Evolutionary conservation across 2,329 filamentous ascomycete species (phyloP), one percentile per base, ranked within the genome.

Genomic region (Paracoccidioides brasiliensis): DNA sequence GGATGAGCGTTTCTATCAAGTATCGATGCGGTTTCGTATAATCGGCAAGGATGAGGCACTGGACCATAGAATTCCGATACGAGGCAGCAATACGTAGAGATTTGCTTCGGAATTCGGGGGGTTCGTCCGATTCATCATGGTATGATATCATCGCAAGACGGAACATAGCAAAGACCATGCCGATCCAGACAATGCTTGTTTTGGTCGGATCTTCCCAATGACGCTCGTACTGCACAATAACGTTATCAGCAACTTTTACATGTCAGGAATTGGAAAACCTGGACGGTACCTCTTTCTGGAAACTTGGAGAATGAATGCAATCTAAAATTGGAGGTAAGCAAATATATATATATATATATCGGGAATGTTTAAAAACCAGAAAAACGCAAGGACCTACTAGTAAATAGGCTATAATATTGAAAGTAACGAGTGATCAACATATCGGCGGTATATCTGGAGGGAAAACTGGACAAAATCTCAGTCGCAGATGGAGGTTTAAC

Each of bases 371-470:
- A 41, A 42, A 3, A 12, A 46, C 55, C 5, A 57, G 58, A 9
- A 8, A 46, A 8, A 46, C 35, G 5, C 10, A 44, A 50, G 42
- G 46, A 83, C 81, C 62, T 65, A 76, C 74, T 78, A 52, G 81
- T 78, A 33, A 79, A 78, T 12, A 81, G 82, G 62, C 84, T 82
- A 61, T 81, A 82, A 33, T 86, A 91, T 67, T 91, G 91, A 75
- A 97, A 96, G 67, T 94, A 98, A 58, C 91, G 83, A 59, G 85
- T 84, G 58, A 95, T 86, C 15, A 97, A 77, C 30, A 88, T 84
- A 64, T 95, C 82, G n/a, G 93, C 85, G 30, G 83, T 86, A 41
- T 86, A 83, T 66, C 90, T 91, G 0, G 85, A 78, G 1, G 93
- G 93, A 44, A 97, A 79, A 52, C 85, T 83, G 33, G 84, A 80